Conservation (phyloP, 2,329 filamentous ascomycete species). For the Fusarium hainanense region DNA sequence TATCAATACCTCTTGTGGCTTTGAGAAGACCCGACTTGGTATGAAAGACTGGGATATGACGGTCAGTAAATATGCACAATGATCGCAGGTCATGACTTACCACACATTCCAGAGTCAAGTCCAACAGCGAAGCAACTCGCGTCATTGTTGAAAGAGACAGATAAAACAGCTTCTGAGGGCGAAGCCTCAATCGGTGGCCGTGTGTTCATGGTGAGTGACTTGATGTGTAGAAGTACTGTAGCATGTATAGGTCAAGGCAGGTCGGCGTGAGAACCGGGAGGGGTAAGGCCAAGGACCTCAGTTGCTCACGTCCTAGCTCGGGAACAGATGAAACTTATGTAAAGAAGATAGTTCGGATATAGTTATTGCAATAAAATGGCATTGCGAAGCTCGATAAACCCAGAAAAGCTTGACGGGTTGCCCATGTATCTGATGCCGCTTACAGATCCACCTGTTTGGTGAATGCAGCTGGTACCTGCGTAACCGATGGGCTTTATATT, state of each 20-base stretch:
- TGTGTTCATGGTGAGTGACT: constrained; percentile 78
- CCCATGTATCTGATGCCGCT: constrained; percentile 22
- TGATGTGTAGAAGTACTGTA: constrained; percentile 14
- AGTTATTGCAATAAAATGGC: constrained; percentile 20
- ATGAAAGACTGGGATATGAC: constrained; percentile 69
- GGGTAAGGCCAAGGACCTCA: constrained; percentile 21
- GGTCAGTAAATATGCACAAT: constrained; percentile 23
- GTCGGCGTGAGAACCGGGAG: constrained; percentile 22
- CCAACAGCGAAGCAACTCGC: constrained; percentile 88
- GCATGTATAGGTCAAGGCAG: constrained; percentile 2
- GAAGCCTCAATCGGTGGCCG: constrained; percentile 85
- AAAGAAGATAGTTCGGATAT: neutral
- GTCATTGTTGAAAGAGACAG: constrained; percentile 86
- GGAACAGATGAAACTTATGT: neutral
- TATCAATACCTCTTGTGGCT: constrained; percentile 58
- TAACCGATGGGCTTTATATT: constrained; percentile 23
- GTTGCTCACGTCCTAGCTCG: constrained; percentile 3
- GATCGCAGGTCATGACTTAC: constrained; percentile 60
- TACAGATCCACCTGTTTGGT: constrained; percentile 34
- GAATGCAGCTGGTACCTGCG: constrained; percentile 15
- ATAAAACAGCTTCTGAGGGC: constrained; percentile 79
- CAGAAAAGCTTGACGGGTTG: constrained; percentile 6
- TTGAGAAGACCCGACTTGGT: constrained; percentile 78
- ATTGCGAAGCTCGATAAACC: constrained; percentile 27
- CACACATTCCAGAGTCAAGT: constrained; percentile 85